These are phyloP conservation scores for Wickerhamomyces sydowiorum DNA, from an alignment of 805 yeast species.

Conservation along the genomic window DNA sequence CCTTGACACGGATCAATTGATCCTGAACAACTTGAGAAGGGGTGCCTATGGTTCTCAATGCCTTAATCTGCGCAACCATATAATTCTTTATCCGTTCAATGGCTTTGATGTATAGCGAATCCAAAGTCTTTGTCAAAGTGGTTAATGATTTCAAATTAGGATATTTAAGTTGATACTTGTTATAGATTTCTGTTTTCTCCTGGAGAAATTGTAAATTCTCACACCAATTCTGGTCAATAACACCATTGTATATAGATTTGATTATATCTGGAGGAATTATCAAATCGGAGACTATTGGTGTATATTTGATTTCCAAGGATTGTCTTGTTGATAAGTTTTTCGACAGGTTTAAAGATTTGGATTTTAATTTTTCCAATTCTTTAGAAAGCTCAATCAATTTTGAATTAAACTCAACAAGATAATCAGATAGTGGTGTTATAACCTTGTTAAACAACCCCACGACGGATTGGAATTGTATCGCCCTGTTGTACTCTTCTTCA, in stretches of 20 bases:
- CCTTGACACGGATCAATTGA: conserved; percentile 55
- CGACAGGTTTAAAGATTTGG: conserved; percentile 44
- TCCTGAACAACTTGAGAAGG: conserved; percentile 75
- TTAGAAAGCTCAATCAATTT: conserved; percentile 50
- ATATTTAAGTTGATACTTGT: conserved; percentile 27
- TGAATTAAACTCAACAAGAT: conserved; percentile 49
- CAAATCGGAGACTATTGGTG: conserved; percentile 72
- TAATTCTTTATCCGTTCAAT: conserved; percentile 73
- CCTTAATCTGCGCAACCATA: conserved; percentile 58
- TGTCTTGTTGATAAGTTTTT: conserved; percentile 42
- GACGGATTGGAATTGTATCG: conserved; percentile 11
- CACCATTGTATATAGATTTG: conserved; percentile 49
- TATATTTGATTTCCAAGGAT: conserved; percentile 43
- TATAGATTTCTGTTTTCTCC: conserved; percentile 54
- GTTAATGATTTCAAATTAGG: conserved; percentile 14
- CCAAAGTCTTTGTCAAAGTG: conserved; percentile 29
- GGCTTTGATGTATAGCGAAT: conserved; percentile 51
- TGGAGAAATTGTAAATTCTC: conserved; percentile 53
- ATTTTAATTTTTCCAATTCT: conserved; percentile 58
- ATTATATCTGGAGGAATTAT: conserved; percentile 72
- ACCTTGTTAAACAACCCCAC: conserved; percentile 19
- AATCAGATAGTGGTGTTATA: conserved; percentile 44
- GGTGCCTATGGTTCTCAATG: conserved; percentile 53
- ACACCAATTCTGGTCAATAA: conserved; percentile 56
- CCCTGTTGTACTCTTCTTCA: conserved; percentile 8